Evolutionary conservation across 2,329 filamentous ascomycete species (phyloP).

Genomic region (Aspergillus sp.): DNA sequence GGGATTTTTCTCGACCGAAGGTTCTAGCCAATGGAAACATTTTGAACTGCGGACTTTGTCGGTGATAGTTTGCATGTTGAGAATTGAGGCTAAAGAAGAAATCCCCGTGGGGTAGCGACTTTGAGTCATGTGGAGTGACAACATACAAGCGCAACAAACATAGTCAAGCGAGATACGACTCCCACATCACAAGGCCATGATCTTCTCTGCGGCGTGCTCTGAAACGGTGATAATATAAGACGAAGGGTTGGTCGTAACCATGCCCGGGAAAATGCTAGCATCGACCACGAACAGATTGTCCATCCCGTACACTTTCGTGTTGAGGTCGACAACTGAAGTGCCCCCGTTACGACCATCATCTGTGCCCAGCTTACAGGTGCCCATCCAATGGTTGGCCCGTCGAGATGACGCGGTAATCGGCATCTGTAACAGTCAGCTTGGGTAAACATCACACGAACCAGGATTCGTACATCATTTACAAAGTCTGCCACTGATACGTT

Average conservation of each 20-base stretch:
- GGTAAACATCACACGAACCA: neutral
- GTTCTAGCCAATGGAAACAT: neutral
- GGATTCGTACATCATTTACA: neutral
- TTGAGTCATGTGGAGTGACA: neutral
- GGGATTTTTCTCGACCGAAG: neutral
- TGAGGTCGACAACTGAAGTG: constrained; percentile 16
- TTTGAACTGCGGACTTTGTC: neutral
- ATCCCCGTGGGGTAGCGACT: neutral
- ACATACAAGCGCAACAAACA: neutral
- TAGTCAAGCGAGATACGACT: neutral
- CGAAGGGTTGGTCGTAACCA: constrained; percentile 16
- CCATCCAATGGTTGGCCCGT: constrained; percentile 12
- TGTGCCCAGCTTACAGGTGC: constrained; percentile 17
- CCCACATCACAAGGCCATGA: constrained; percentile 8
- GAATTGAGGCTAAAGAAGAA: neutral
- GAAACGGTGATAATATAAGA: constrained; percentile 15
- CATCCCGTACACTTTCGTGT: constrained; percentile 15
- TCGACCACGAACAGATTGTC: constrained; percentile 15
- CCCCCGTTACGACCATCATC: constrained; percentile 19
- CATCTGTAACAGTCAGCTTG: constrained; percentile 1
- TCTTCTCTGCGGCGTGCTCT: constrained; percentile 13
- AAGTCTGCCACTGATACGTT: constrained; percentile 5
- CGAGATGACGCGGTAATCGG: constrained; percentile 2
- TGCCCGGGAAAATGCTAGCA: constrained; percentile 16
- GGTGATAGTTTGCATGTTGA: neutral